Evolutionary conservation across 2,329 filamentous ascomycete genomes (phyloP), one percentile per base, ranked within the genome.

Genomic region (Exophiala viscosa): DNA sequence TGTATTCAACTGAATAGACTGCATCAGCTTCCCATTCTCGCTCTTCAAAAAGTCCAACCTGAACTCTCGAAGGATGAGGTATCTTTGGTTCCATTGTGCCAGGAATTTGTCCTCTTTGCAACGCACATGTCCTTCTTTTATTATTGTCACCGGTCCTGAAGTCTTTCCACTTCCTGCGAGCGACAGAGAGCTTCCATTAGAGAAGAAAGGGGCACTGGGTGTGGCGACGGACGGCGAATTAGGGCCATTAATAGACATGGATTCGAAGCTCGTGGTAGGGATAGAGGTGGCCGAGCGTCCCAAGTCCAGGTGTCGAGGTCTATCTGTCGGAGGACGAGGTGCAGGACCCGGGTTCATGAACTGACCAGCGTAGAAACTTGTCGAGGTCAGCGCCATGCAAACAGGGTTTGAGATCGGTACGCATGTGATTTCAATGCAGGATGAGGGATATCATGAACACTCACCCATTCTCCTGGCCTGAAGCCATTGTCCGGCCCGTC

Each of bases 301-400:
- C 55, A 95, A 79, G 64, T 85, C 85, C 62, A 96, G 82, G 35
- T 57, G 54, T 66, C 88, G 86, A 56, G 90, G 88, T 65, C 88
- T 84, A 66, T 93, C 88, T 55, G 81, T 85, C 15, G 92, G 93
- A 56, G 93, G 92, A 65, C 88, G 86, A 61, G 93, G 93, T 62
- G 93, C 92, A 64, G 93, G 92, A 60, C 93, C 90, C 58, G 93
- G 90, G 72, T 97, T 97, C 88, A 97, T 95, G 76, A 97, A 97
- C 64, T 84, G 81, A 59, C 81, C 79, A 55, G 78, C 73, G 70
- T 85, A 86, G 65, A 83, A 77, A 61, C 80, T 82, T 67, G 31
- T 32, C 10, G 49, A 28, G 15, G 54, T 60, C 45, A 59, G 50
- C 28, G 13, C 33, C 34, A 33, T 20, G 34, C 32, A 34, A 23